These are phyloP conservation scores for Podaxis pistillaris DNA, from an alignment of 768 basidiomycete species.

Conservation along the genomic window DNA sequence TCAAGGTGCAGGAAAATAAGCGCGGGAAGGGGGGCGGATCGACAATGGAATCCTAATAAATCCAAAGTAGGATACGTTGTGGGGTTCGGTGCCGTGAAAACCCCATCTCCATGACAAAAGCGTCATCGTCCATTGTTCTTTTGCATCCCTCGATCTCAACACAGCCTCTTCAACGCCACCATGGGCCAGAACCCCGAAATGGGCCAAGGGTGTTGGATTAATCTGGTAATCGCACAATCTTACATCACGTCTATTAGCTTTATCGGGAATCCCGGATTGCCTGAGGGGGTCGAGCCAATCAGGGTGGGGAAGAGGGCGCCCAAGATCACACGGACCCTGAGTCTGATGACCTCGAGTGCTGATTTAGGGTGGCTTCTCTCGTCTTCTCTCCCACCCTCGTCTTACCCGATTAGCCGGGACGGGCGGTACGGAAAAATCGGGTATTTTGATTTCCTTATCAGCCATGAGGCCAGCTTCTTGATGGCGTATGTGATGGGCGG, in stretches of 20 bases:
- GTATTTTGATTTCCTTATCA: constrained; percentile 15
- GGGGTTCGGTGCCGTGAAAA: constrained; percentile 5
- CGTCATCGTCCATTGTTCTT: constrained; percentile 1
- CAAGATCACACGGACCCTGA: constrained; percentile 12
- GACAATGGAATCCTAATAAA: constrained; percentile 2
- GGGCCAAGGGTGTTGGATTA: not conserved
- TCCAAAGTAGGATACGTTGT: constrained; percentile 4
- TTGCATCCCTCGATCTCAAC: constrained; percentile 8
- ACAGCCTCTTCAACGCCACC: constrained; percentile 12
- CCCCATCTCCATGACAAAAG: constrained; percentile 14
- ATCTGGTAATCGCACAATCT: constrained; percentile 1
- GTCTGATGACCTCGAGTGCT: constrained; percentile 10
- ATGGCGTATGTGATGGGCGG: constrained; percentile 15
- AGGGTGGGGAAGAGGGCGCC: not conserved
- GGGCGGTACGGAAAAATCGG: constrained; percentile 16
- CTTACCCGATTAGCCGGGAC: constrained; percentile 13
- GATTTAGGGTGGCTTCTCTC: constrained; percentile 11
- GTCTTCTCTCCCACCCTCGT: not conserved
- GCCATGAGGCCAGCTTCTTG: not conserved
- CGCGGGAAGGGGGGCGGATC: not conserved
- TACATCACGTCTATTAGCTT: constrained; percentile 1
- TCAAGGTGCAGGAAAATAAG: not conserved
- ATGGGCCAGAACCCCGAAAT: constrained; percentile 10
- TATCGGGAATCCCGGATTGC: constrained; percentile 14
- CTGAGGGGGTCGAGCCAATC: not conserved